phyloP scores from a whole-genome alignment of 352 stramenopile genomes.

The Phytophthora aleatoria region DNA sequence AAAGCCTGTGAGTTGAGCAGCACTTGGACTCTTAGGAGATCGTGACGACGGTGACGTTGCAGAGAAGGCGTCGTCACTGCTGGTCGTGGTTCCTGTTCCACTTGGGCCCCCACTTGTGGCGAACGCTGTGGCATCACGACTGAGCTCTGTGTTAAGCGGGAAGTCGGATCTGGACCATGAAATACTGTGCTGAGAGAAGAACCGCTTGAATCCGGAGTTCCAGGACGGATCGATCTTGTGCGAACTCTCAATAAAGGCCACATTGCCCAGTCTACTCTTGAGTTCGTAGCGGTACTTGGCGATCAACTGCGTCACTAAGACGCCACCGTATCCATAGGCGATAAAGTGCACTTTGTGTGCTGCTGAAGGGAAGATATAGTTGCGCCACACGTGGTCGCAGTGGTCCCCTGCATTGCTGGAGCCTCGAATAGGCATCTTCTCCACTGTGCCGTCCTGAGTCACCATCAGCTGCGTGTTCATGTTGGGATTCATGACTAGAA shows the following conservation, averaged over 20 bases:
- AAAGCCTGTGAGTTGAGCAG: constrained; percentile 48
- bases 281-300: constrained; percentile 81
- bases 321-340: constrained; percentile 84
- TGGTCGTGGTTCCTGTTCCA: constrained; percentile 20
- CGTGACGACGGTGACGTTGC: constrained; percentile 30
- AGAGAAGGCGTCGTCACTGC: constrained; percentile 28
- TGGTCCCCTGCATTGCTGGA: constrained; percentile 89
- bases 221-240: constrained; percentile 80
- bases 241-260: constrained; percentile 89
- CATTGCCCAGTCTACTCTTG: constrained; percentile 80
- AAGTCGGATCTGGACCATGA: constrained; percentile 77
- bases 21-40: constrained; percentile 39
- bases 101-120: constrained; percentile 12
- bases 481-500: constrained; percentile 91
- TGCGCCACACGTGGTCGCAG: constrained; percentile 86
- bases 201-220: constrained; percentile 75
- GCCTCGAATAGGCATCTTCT: constrained; percentile 84
- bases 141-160: constrained; percentile 67
- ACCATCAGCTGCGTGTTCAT: constrained; percentile 89
- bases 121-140: constrained; percentile 34
- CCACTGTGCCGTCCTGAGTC: constrained; percentile 47
- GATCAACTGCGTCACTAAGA: constrained; percentile 80
- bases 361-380: constrained; percentile 82
- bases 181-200: constrained; percentile 82
- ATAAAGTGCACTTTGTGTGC: constrained; percentile 91